phyloP scores from a whole-genome alignment of 2,329 filamentous ascomycete genomes.

The Colletotrichum eremochloae region DNA sequence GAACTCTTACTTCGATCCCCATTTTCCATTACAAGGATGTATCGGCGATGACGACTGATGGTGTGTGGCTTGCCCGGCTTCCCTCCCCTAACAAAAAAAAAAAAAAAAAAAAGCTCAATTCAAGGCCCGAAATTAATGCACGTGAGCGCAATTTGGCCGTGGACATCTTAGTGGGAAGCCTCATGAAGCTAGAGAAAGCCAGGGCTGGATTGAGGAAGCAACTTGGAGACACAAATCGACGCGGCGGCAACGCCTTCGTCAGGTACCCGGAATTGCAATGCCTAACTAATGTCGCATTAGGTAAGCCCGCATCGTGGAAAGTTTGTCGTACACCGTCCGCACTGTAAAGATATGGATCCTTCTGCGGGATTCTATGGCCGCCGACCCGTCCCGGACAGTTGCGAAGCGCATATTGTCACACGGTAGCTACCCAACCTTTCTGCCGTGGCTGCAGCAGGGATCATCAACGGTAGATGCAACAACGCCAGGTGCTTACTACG shows the following conservation, averaged over 20 bases:
- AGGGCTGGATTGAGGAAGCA: slow-evolving; percentile 15
- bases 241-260: slow-evolving; percentile 27
- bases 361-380: background rate
- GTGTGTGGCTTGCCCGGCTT: background rate
- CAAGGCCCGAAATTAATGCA: slow-evolving; percentile 5
- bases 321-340: background rate
- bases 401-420: slow-evolving; percentile 3
- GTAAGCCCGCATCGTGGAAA: background rate
- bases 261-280: slow-evolving; percentile 36
- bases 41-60: background rate
- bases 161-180: background rate
- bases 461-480: slow-evolving; percentile 2
- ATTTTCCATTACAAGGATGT: slow-evolving; percentile 30
- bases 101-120: background rate
- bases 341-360: slow-evolving; percentile 15
- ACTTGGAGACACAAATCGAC: slow-evolving; percentile 18
- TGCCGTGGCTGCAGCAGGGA: slow-evolving; percentile 12
- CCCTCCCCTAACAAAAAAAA: background rate
- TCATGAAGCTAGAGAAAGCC: slow-evolving; percentile 6
- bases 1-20: slow-evolving; percentile 31
- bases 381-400: slow-evolving; percentile 32
- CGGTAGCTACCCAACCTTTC: slow-evolving; percentile 10
- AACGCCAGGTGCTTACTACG: slow-evolving; percentile 9
- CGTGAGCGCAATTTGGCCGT: background rate
- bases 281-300: slow-evolving; percentile 10